A percentile compares a stretch with the other conserved stretches of the same genome.
phyloP scores from a whole-genome alignment of 345 rosid species.

The Hibiscus tridactylites region DNA sequence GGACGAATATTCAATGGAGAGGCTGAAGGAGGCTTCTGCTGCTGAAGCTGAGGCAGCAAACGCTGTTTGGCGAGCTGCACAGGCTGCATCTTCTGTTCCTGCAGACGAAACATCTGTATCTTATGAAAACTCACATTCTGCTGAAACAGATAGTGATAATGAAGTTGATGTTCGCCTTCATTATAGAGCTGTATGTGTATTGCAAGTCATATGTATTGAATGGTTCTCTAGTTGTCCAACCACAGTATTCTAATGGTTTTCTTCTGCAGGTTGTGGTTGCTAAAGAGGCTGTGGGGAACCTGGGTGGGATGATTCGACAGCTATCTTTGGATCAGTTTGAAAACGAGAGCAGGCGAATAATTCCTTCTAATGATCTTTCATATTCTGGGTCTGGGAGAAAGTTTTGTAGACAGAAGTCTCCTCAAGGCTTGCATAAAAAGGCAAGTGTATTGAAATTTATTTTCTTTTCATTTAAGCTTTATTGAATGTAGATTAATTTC shows the following conservation, averaged over 20 bases:
- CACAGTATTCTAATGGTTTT: slow-evolving; percentile 10
- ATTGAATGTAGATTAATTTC: background rate
- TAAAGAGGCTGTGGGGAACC: slow-evolving; percentile 86
- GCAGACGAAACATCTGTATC: slow-evolving; percentile 68
- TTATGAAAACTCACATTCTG: slow-evolving; percentile 62
- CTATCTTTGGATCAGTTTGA: slow-evolving; percentile 93
- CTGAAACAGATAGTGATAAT: slow-evolving; percentile 53
- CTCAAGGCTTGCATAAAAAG: slow-evolving; percentile 95
- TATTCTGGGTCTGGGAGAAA: slow-evolving; percentile 70
- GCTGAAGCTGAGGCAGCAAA: slow-evolving; percentile 96
- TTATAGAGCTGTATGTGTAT: slow-evolving; percentile 85
- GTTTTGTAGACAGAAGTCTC: slow-evolving; percentile 76
- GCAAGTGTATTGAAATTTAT: slow-evolving; percentile 24
- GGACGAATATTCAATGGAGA: slow-evolving; percentile 79
- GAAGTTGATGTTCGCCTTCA: slow-evolving; percentile 95
- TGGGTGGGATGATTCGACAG: slow-evolving; percentile 97
- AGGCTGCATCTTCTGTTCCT: slow-evolving; percentile 51
- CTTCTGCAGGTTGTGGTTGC: slow-evolving; percentile 87
- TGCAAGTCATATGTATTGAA: slow-evolving; percentile 6
- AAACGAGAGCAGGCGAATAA: slow-evolving; percentile 95
- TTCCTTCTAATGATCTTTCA: slow-evolving; percentile 67
- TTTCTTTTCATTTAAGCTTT: background rate
- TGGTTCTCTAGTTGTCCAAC: slow-evolving; percentile 1
- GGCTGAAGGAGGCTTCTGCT: slow-evolving; percentile 91
- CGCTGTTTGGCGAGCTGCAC: slow-evolving; percentile 98